Percentiles rank a stretch among this genome's conserved stretches.
Evolutionary conservation across 2,329 filamentous ascomycete genomes (phyloP).

Genomic region (Didymella arachidicola): DNA sequence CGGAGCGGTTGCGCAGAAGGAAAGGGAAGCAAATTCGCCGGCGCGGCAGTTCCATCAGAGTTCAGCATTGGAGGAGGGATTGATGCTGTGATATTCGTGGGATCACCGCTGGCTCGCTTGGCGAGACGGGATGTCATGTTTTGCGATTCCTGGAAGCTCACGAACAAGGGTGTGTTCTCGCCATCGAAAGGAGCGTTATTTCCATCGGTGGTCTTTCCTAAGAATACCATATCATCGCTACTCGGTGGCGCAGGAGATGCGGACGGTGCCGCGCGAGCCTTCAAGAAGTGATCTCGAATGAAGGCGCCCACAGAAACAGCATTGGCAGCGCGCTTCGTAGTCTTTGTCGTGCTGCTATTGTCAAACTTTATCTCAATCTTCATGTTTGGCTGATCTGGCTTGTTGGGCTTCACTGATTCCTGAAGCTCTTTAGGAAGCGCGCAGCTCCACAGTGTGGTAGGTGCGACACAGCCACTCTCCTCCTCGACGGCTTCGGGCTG

Average conservation of each 20-base stretch:
- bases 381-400: slow-evolving; percentile 77
- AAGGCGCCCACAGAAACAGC: slow-evolving; percentile 54
- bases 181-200: slow-evolving; percentile 76
- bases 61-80: slow-evolving; percentile 71
- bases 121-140: slow-evolving; percentile 39
- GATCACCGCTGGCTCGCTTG: slow-evolving; percentile 47
- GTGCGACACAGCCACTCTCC: slow-evolving; percentile 74
- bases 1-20: slow-evolving; percentile 77
- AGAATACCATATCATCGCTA: slow-evolving; percentile 77
- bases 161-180: slow-evolving; percentile 88
- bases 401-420: slow-evolving; percentile 67
- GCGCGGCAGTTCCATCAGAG: slow-evolving; percentile 73
- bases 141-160: slow-evolving; percentile 68
- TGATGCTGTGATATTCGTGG: slow-evolving; percentile 56
- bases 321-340: slow-evolving; percentile 67
- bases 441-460: slow-evolving; percentile 84
- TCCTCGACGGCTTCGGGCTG: slow-evolving; percentile 71
- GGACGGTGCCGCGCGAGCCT: slow-evolving; percentile 42
- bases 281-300: slow-evolving; percentile 41
- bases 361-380: slow-evolving; percentile 74
- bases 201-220: slow-evolving; percentile 85
- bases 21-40: slow-evolving; percentile 75
- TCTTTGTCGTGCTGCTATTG: slow-evolving; percentile 56
- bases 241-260: slow-evolving; percentile 66
- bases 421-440: slow-evolving; percentile 81